Evolutionary conservation across 495 filamentous ascomycete species (phyloP).

Genomic region (Lasiosphaeria hispida): DNA sequence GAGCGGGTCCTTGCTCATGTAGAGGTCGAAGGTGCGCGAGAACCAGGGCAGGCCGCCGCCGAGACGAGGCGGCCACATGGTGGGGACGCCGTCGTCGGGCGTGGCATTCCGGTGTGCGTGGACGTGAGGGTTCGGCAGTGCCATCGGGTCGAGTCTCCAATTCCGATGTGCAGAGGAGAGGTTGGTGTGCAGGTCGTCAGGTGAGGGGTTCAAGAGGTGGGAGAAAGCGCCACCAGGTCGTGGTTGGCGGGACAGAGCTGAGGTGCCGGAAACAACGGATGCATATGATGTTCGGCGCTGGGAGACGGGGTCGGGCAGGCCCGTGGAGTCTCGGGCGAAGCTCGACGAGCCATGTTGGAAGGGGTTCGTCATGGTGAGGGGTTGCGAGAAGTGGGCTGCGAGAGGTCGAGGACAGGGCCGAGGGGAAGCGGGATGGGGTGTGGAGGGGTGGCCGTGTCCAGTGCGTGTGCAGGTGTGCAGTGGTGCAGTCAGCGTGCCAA

Average conservation of each 20-base stretch:
- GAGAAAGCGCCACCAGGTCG: constrained; percentile 54
- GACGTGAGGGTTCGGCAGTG: constrained; percentile 5
- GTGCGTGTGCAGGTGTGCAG: too few relatives aligned
- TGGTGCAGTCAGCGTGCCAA: too few relatives aligned
- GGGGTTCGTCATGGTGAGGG: constrained; percentile 37
- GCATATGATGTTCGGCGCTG: constrained; percentile 67
- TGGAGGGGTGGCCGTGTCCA: not conserved
- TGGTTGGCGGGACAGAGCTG: constrained; percentile 42
- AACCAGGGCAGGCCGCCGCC: constrained; percentile 48
- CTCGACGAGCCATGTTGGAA: constrained; percentile 25
- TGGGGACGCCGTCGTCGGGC: constrained; percentile 9
- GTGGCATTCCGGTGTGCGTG: constrained; percentile 26
- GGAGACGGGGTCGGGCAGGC: constrained; percentile 23
- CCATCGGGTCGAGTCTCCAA: constrained; percentile 22
- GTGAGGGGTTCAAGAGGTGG: constrained; percentile 57
- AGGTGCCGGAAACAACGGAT: constrained; percentile 71
- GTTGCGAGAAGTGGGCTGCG: constrained; percentile 6
- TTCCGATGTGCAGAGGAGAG: constrained; percentile 29
- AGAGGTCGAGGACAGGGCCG: constrained; percentile 19
- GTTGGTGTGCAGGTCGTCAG: constrained; percentile 40
- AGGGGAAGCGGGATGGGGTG: constrained; percentile 14
- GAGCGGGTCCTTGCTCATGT: constrained; percentile 36
- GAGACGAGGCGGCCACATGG: constrained; percentile 41
- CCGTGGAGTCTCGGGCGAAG: constrained; percentile 20
- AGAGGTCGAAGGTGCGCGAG: constrained; percentile 61